Base-by-base conservation (phyloP, 495 filamentous ascomycete genomes). In the Cenococcum geophilum region DNA sequence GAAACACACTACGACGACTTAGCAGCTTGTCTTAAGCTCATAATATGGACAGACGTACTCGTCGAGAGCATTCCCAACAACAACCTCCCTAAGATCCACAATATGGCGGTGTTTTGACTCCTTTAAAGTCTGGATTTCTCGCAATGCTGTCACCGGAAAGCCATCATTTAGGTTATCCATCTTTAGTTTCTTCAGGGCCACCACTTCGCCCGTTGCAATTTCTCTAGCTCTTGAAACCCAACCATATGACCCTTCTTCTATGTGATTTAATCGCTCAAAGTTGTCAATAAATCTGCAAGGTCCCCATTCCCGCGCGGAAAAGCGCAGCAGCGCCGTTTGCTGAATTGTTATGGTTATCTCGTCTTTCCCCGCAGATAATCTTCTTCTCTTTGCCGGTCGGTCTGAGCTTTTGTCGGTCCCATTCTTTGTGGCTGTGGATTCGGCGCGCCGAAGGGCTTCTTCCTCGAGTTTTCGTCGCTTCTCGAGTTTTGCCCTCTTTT, bases 161-260 rank as follows among this genome's bases (percentile, higher is more conserved):
- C 93, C 93, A 69, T 91, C 86, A 64, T 87, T 84, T 62, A 79
- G 78, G 70, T 86, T 82, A 63, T 96, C 89, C 76, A 97, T 84
- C 79, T 98, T 98, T 55, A 97, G 80, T 71, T 91, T 87, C 80
- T 98, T 98, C 66, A 98, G 75, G 42, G 93, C 93, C 21, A 97
- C 92, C 6, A 98, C 80, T 61, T 91, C 84, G 6, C 91, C 90
- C 1, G 93, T 95, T 3, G 78, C 78, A 11, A 80, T 81, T 71
- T 96, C 90, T 62, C 78, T 84, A 8, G 92, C 93, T 27, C 93
- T 77, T 43, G 92, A 92, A 4, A 98, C 93, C 83, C 85, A 92
- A 55, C 93, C 93, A 75, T 97, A 98, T 0, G 89, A 88, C 55
- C 93, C 93, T 73, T 98, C 93, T 72, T 97, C 93, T 68, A 98